Base-by-base conservation (phyloP, 805 yeast species). In the Starmerella tilneyi region DNA sequence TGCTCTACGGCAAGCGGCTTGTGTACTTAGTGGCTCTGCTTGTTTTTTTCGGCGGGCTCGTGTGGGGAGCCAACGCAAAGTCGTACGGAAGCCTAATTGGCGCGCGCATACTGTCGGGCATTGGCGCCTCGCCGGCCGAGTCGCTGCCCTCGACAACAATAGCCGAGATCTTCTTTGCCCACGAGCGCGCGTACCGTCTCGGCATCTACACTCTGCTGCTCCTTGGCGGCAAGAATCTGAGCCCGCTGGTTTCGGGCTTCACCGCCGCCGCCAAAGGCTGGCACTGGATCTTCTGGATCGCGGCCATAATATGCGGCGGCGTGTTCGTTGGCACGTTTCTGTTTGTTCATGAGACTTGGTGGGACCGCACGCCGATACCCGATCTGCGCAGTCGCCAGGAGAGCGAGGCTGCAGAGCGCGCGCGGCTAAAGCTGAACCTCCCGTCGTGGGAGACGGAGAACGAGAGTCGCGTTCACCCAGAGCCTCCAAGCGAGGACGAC, bases 331-430 rank as follows among this genome's bases (percentile, higher is more conserved):
- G 69, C 23, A 70, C 74, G 12, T 70, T 68, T 45, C 55, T 76
- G 11, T 76, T 75, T 56, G 80, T 75, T 17, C 82, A 81, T 3
- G 82, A 77, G 47, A 77, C 82, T 1, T 76, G 73, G 60, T 76
- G 79, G 78, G 75, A 72, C 47, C 64, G 82, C 46, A 57, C 72
- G 1, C 78, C 79, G 5, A 64, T 66, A 1, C 72, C 71, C 2
- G 73, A 72, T 15, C 65, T 64, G 50, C 70, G 72, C 52, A 71
- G 76, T 3, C 53, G 61, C 17, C 59, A 62, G 44, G 81, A 76
- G 58, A 65, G 77, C 2, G 63, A 63, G 38, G 63, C 63, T 17
- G 81, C 79, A 1, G 61, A 66, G 48, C 63, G 59, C 29, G 71
- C 64, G 2, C 57, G 67, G 20, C 24, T 30, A 20, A 23, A 36